A percentile compares a stretch with the other conserved stretches of the same genome.
phyloP scores from a whole-genome alignment of 345 rosid species.

The Citrus medica region DNA sequence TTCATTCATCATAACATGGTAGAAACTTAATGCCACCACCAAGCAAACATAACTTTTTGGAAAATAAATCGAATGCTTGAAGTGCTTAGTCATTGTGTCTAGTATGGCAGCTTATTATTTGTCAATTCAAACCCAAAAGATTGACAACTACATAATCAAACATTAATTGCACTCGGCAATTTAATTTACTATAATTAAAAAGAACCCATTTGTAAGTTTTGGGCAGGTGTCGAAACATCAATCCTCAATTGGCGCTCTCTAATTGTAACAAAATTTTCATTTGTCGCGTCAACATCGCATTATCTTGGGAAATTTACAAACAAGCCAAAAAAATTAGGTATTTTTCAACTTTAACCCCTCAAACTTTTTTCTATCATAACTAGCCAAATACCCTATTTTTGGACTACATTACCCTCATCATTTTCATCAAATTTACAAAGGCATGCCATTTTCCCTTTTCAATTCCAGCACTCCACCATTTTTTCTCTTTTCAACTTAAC shows the following conservation, averaged over 20 bases:
- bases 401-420: too few relatives aligned
- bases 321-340: too few relatives aligned
- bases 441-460: too few relatives aligned
- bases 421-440: too few relatives aligned
- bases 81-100: neutral
- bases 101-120: neutral
- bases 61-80: neutral
- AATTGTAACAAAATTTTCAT: neutral
- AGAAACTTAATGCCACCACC: neutral
- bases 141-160: neutral
- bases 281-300: neutral
- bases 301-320: too few relatives aligned
- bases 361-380: too few relatives aligned
- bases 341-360: too few relatives aligned
- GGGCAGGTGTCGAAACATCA: neutral
- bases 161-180: neutral
- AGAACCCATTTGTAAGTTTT: neutral
- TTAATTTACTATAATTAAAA: neutral
- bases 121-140: neutral
- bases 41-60: neutral
- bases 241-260: too few relatives aligned
- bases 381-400: too few relatives aligned
- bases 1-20: neutral
- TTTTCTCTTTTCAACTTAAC: too few relatives aligned
- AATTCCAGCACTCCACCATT: too few relatives aligned